phyloP scores from a whole-genome alignment of 257 asterid species.

The Solanum sejunctum region DNA sequence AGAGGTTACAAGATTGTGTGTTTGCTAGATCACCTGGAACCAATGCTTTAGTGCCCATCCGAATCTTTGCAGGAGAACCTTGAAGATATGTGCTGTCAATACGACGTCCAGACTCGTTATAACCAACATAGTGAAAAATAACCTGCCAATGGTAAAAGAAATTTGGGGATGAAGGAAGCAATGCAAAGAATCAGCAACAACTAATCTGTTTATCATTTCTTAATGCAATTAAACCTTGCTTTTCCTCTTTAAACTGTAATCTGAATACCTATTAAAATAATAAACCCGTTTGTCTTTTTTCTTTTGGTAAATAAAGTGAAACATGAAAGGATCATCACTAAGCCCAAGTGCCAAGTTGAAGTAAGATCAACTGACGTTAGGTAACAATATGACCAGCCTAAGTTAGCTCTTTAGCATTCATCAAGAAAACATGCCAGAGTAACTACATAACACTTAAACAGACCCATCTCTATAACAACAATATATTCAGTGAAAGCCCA shows the following conservation, averaged over 20 bases:
- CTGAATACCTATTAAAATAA: not conserved
- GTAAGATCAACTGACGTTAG: not conserved
- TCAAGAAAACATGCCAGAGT: not conserved
- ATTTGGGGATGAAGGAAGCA: not conserved
- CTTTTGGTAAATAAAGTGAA: not conserved
- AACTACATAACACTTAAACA: not conserved
- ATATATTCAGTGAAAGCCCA: too few relatives aligned
- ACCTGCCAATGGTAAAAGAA: constrained; percentile 36
- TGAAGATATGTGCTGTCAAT: constrained; percentile 92
- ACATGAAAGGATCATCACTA: not conserved
- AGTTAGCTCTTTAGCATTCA: not conserved
- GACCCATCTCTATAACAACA: not conserved
- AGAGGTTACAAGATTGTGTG: not conserved
- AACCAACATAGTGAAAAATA: constrained; percentile 80
- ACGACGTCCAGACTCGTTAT: constrained; percentile 94
- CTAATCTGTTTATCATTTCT: not conserved
- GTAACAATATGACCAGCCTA: not conserved
- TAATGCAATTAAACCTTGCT: not conserved
- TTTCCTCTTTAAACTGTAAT: not conserved
- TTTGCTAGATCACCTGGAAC: constrained; percentile 64
- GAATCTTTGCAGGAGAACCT: constrained; percentile 88
- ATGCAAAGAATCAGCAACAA: not conserved
- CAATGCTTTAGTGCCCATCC: constrained; percentile 79
- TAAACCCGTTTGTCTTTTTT: not conserved
- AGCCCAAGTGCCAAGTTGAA: not conserved